These are phyloP conservation scores for Aspergillus leporis DNA, from an alignment of 495 filamentous ascomycete genomes.

Conservation along the genomic window DNA sequence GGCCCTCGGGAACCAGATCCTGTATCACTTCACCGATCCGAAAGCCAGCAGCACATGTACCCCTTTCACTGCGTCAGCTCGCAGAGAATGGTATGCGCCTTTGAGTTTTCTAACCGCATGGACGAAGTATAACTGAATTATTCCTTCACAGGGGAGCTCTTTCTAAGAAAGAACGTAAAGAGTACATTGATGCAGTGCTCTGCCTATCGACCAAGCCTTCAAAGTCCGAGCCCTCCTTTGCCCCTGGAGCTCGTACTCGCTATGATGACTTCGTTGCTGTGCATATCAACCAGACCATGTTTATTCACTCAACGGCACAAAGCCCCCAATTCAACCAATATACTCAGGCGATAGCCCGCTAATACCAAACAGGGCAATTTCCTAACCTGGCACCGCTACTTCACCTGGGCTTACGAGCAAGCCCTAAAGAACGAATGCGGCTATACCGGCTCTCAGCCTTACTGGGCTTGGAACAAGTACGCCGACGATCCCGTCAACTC, in stretches of 20 bases:
- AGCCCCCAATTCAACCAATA: constrained; percentile 14
- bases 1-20: constrained; percentile 2
- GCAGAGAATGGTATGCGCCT: constrained; percentile 28
- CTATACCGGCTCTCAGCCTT: constrained; percentile 52
- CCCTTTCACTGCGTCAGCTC: constrained; percentile 23
- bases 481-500: constrained; percentile 50
- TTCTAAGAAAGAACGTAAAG: constrained; percentile 40
- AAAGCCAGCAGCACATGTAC: constrained; percentile 14
- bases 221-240: constrained; percentile 31
- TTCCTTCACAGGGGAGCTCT: constrained; percentile 47
- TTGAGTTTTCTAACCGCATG: not conserved
- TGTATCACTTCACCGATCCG: not conserved
- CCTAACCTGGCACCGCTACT: constrained; percentile 67
- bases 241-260: constrained; percentile 48
- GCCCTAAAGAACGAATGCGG: constrained; percentile 66
- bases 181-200: constrained; percentile 58
- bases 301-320: constrained; percentile 58
- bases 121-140: constrained; percentile 2
- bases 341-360: constrained; percentile 50
- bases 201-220: constrained; percentile 53
- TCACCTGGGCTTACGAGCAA: constrained; percentile 59
- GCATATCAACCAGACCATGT: constrained; percentile 58
- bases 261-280: constrained; percentile 65
- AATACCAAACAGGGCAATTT: constrained; percentile 53
- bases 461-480: constrained; percentile 62